phyloP scores from a whole-genome alignment of 2,329 filamentous ascomycete species.

The Lasiodiplodia sp. region DNA sequence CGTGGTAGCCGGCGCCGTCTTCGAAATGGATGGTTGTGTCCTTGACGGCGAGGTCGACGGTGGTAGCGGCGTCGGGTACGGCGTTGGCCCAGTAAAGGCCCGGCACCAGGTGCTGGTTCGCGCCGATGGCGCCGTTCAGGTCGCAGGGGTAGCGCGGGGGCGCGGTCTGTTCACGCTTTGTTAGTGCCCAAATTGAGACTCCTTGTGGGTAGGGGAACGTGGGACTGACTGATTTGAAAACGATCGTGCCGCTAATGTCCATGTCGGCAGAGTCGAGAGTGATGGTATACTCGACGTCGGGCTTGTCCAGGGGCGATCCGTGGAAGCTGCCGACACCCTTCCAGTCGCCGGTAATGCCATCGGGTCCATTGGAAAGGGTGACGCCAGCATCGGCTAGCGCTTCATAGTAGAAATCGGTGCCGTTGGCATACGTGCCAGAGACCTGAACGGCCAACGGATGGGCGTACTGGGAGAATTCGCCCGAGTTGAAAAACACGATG shows the following conservation, averaged over 20 bases:
- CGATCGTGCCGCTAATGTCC: not conserved
- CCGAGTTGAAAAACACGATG: too few relatives aligned
- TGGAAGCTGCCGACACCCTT: too few relatives aligned
- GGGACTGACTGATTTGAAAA: not conserved
- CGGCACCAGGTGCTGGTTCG: not conserved
- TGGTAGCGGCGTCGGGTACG: constrained; percentile 21
- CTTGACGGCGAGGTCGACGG: constrained; percentile 13
- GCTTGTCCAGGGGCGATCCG: too few relatives aligned
- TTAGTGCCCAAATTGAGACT: too few relatives aligned
- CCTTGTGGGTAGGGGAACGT: accelerated
- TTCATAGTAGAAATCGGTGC: too few relatives aligned
- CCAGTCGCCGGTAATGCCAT: too few relatives aligned
- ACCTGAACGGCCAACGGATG: too few relatives aligned
- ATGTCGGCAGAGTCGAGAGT: not conserved
- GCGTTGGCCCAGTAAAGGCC: constrained; percentile 23
- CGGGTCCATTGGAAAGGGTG: too few relatives aligned
- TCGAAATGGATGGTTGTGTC: not conserved
- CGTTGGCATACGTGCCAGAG: too few relatives aligned
- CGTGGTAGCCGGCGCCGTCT: constrained; percentile 28
- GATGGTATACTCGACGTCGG: too few relatives aligned
- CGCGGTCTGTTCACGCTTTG: not conserved
- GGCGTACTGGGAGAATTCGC: too few relatives aligned
- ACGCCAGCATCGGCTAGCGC: too few relatives aligned
- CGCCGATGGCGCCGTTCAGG: not conserved
- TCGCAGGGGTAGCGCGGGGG: not conserved